Conservation (phyloP, 306 rosid species). For the Ormosia semicastrata region DNA sequence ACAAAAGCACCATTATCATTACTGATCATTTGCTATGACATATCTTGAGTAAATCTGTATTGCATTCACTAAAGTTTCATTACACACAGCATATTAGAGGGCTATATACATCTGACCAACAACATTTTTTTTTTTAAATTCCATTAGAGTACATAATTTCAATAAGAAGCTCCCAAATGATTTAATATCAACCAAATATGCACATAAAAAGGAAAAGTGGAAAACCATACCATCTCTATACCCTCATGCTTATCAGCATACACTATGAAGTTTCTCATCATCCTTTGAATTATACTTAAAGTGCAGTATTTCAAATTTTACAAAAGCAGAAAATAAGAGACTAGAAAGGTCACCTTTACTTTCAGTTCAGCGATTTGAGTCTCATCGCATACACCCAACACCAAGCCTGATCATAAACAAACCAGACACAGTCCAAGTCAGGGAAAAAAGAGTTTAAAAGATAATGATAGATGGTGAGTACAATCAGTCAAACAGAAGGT, state of each 20-base stretch:
- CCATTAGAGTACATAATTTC: not conserved
- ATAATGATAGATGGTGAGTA: not conserved
- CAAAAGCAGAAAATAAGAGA: not conserved
- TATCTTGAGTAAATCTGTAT: not conserved
- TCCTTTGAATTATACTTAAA: not conserved
- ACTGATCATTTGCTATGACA: not conserved
- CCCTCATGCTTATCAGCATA: not conserved
- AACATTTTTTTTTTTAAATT: not conserved
- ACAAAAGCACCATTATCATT: not conserved
- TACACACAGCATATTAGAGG: not conserved
- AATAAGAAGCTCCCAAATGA: not conserved
- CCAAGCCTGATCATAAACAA: slow-evolving; percentile 54
- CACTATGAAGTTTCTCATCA: not conserved
- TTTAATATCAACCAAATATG: not conserved
- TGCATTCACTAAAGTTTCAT: not conserved
- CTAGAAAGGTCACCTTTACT: slow-evolving; percentile 63
- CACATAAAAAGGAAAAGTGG: not conserved
- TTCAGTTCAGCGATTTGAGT: slow-evolving; percentile 79
- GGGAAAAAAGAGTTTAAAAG: slow-evolving; percentile 12
- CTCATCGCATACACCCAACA: slow-evolving; percentile 83
- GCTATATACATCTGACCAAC: not conserved
- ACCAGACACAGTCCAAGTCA: slow-evolving; percentile 27
- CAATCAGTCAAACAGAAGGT: slow-evolving; percentile 4
- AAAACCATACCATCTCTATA: slow-evolving; percentile 7
- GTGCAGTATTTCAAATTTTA: not conserved